Evolutionary conservation across 257 asterid species (phyloP).

Genomic region (Petunia secreta): DNA sequence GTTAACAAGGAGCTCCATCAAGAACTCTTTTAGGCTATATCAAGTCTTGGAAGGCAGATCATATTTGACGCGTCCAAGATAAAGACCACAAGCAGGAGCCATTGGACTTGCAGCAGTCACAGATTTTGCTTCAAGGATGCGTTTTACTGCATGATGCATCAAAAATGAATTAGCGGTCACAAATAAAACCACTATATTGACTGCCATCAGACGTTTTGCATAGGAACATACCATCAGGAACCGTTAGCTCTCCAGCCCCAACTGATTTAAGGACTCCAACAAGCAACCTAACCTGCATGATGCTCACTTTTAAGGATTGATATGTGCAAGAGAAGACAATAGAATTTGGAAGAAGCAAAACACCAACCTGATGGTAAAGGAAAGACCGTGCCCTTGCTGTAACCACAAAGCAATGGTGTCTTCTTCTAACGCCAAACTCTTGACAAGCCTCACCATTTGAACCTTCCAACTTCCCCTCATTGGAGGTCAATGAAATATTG

Average conservation of each 20-base stretch:
- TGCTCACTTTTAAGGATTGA: not conserved
- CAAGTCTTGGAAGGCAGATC: slow-evolving; percentile 56
- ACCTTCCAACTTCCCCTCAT: slow-evolving; percentile 39
- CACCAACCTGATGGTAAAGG: slow-evolving; percentile 88
- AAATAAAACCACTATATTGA: not conserved
- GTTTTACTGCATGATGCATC: slow-evolving; percentile 53
- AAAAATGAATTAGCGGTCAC: not conserved
- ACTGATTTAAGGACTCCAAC: slow-evolving; percentile 88
- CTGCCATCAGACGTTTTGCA: not conserved
- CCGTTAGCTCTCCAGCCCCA: slow-evolving; percentile 70
- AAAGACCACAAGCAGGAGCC: slow-evolving; percentile 97
- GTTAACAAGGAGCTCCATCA: not conserved
- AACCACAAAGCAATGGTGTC: slow-evolving; percentile 75
- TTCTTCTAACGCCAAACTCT: slow-evolving; percentile 70
- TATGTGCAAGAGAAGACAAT: not conserved
- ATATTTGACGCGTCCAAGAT: slow-evolving; percentile 86
- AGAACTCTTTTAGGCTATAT: not conserved
- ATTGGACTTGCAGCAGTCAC: slow-evolving; percentile 77
- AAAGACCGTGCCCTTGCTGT: slow-evolving; percentile 93
- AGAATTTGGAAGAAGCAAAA: slow-evolving; percentile 27
- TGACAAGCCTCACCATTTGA: slow-evolving; percentile 39
- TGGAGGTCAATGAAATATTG: slow-evolving; percentile 32
- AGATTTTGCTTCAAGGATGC: slow-evolving; percentile 76
- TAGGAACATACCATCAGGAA: slow-evolving; percentile 64
- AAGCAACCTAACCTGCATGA: slow-evolving; percentile 82